Evolutionary conservation across 1,284 basidiomycete genomes (phyloP), one percentile per base, ranked within the genome.

Genomic region (Thecaphora thlaspeos): DNA sequence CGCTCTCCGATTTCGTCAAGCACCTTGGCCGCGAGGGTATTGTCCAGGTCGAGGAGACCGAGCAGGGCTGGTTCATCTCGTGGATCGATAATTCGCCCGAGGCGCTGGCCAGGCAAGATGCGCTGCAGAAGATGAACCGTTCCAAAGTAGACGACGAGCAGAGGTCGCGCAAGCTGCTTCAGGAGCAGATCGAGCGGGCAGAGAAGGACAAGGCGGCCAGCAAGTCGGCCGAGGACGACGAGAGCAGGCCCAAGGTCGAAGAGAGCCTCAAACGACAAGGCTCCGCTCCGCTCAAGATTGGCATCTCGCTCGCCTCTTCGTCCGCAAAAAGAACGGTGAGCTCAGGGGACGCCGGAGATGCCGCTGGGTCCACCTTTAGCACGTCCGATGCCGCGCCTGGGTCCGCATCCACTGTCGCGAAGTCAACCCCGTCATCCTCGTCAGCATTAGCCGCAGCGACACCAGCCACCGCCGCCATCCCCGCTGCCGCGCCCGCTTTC

Each of bases 81-180:
- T 99, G 95, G 94, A 89, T 98, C 56, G 95, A 99, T 79, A 96
- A 85, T 78, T 89, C 88, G 51, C 93, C 95, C 2, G 90, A 91
- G 69, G 92, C 95, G 3, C 82, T 97, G 28, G 89, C 89, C 7
- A 88, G 92, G 80, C 88, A 89, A 79, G 89, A 60, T 79, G 93
- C 86, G 88, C 90, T 79, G 89, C 91, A 30, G 85, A 95, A 95
- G 82, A 92, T 94, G 80, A 92, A 98, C 72, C 84, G 93, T 9
- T 84, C 87, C 30, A 89, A 89, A 46, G 87, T 87, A 78, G 92
- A 91, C 38, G 94, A 97, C 74, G 95, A 98, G 80, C 89, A 92
- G 79, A 85, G 95, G 26, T 90, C 96, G 80, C 86, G 95, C 14
- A 83, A 86, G 71, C 83, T 93, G 56, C 88, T 99, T 53, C 83